Evolutionary conservation across 176 grass and related monocot species (phyloP).

Genomic region (Dendrocalamus sinicus): DNA sequence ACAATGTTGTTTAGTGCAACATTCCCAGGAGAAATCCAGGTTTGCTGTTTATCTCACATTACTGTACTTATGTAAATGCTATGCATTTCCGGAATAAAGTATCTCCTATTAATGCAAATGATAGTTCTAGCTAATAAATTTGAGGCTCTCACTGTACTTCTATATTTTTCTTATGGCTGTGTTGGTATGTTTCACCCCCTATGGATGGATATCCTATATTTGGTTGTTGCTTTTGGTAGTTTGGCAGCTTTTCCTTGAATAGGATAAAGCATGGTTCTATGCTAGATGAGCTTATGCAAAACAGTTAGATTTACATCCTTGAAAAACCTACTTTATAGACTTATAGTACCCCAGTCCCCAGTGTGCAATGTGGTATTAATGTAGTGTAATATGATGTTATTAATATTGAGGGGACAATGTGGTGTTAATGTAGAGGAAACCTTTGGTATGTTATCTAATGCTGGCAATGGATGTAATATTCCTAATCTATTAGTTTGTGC

Average conservation of each 20-base stretch:
- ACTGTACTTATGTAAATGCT: not conserved
- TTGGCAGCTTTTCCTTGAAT: not conserved
- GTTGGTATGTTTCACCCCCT: not conserved
- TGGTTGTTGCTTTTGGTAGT: not conserved
- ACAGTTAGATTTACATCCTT: conserved; percentile 25
- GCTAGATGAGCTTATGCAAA: not conserved
- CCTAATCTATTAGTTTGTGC: not conserved
- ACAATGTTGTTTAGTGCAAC: conserved; percentile 96
- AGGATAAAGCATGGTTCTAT: not conserved
- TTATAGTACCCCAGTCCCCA: not conserved
- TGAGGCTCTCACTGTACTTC: not conserved
- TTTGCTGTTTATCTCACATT: conserved; percentile 35
- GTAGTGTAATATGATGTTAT: not conserved
- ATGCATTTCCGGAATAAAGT: not conserved
- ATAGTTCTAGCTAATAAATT: conserved; percentile 9
- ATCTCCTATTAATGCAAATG: not conserved
- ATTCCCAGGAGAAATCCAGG: conserved; percentile 96
- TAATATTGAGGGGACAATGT: not conserved
- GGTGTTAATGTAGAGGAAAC: not conserved
- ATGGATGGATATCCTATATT: not conserved
- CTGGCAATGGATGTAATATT: not conserved
- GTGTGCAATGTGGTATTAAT: not conserved
- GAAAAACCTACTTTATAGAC: not conserved
- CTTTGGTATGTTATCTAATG: not conserved
- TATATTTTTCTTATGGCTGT: not conserved